phyloP scores from a whole-genome alignment of 2,329 filamentous ascomycete species.

The Cytospora leucostoma region DNA sequence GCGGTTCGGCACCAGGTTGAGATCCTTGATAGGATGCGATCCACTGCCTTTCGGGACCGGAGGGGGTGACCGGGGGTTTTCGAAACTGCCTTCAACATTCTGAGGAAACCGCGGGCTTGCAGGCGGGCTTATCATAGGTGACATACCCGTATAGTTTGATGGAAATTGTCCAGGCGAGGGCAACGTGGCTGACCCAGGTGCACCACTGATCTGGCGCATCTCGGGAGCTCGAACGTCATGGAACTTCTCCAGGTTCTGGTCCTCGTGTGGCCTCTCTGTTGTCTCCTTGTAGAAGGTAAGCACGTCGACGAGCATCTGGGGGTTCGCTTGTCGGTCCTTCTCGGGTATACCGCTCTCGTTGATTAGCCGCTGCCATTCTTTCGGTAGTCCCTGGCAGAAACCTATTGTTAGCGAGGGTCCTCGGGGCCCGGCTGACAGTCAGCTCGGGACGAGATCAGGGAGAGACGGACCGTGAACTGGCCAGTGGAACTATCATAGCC shows the following conservation, averaged over 20 bases:
- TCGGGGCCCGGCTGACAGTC: conserved; percentile 24
- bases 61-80: conserved; percentile 91
- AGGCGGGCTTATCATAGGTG: conserved; percentile 72
- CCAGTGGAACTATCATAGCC: conserved; percentile 96
- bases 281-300: conserved; percentile 97
- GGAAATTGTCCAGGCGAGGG: conserved; percentile 56
- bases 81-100: conserved; percentile 91
- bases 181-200: conserved; percentile 47
- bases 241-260: conserved; percentile 94
- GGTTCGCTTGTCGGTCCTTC: conserved; percentile 93
- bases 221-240: conserved; percentile 73
- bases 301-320: conserved; percentile 93
- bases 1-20: conserved; percentile 73
- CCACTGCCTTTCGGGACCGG: conserved; percentile 71
- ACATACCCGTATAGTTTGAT: conserved; percentile 58
- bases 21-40: conserved; percentile 52
- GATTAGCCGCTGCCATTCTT: conserved; percentile 96
- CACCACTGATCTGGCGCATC: conserved; percentile 46
- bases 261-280: conserved; percentile 75
- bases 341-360: conserved; percentile 95
- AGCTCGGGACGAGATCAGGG: conserved; percentile 15
- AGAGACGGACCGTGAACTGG: conserved; percentile 80
- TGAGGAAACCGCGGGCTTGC: conserved; percentile 82
- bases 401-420: conserved; percentile 28
- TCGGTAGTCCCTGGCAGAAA: conserved; percentile 74